phyloP scores from a whole-genome alignment of 179 eudicot species.

The Corrigiola litoralis region DNA sequence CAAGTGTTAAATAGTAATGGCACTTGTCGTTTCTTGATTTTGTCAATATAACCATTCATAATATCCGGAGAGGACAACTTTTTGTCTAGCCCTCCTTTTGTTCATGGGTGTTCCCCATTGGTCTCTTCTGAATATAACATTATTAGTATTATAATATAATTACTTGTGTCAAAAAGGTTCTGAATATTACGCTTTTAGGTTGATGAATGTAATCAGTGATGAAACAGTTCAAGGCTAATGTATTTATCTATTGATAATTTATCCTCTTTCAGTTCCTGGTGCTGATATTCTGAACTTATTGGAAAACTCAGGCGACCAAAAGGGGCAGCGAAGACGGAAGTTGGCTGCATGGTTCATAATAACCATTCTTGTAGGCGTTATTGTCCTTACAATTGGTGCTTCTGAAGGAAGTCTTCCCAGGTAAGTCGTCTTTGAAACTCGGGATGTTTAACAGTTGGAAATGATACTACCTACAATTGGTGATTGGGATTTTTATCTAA shows the following conservation, averaged over 20 bases:
- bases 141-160: no score
- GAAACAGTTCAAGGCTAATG: neutral
- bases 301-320: conserved; percentile 24
- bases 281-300: neutral
- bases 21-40: no score
- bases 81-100: no score
- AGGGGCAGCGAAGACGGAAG: conserved; percentile 33
- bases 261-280: neutral
- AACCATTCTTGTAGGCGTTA: conserved; percentile 31
- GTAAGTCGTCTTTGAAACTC: conserved; percentile 24
- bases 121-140: no score
- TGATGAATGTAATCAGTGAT: neutral
- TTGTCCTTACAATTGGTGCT: conserved; percentile 50
- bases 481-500: neutral
- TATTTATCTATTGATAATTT: neutral
- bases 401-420: conserved; percentile 46
- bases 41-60: no score
- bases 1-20: no score
- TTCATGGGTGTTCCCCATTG: no score
- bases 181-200: no score
- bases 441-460: neutral
- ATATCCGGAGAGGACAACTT: no score
- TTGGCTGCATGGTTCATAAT: conserved; percentile 47
- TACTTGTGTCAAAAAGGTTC: no score
- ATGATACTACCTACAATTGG: neutral